Conservation (phyloP, 2,329 filamentous ascomycete species). For the Fusarium sp. region DNA sequence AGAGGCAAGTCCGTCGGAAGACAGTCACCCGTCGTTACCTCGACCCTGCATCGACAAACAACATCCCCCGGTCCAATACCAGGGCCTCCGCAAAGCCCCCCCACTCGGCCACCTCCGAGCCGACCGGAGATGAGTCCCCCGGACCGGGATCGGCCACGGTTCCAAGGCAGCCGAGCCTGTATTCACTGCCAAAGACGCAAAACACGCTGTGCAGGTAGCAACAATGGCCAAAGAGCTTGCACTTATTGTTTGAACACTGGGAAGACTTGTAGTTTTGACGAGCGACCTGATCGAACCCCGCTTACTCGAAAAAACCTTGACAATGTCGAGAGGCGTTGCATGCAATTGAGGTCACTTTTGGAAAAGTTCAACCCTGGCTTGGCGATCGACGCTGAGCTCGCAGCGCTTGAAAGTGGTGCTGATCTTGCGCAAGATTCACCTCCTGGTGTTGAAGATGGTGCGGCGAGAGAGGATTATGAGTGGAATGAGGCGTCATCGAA, state of each 20-base stretch:
- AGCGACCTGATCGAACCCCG: conserved; percentile 50
- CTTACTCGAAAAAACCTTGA: conserved; percentile 53
- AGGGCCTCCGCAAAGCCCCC: not conserved
- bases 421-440: not conserved
- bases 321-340: conserved; percentile 45
- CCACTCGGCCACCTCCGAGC: not conserved
- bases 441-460: conserved; percentile 1
- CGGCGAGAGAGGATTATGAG: conserved; percentile 25
- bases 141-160: not conserved
- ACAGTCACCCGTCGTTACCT: not conserved
- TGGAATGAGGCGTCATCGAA: conserved; percentile 35
- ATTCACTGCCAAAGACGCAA: conserved; percentile 42
- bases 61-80: not conserved
- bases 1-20: not conserved
- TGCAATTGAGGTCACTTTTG: conserved; percentile 45
- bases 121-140: not conserved
- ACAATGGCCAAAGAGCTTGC: conserved; percentile 45
- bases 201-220: conserved; percentile 32
- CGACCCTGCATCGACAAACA: not conserved
- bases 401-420: not conserved
- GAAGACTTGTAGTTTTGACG: conserved; percentile 50
- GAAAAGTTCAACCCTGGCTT: conserved; percentile 45
- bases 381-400: conserved; percentile 39
- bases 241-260: conserved; percentile 39
- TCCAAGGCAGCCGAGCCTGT: conserved; percentile 9